phyloP scores from a whole-genome alignment of 2,329 filamentous ascomycete species.

The Colletotrichum limetticola region DNA sequence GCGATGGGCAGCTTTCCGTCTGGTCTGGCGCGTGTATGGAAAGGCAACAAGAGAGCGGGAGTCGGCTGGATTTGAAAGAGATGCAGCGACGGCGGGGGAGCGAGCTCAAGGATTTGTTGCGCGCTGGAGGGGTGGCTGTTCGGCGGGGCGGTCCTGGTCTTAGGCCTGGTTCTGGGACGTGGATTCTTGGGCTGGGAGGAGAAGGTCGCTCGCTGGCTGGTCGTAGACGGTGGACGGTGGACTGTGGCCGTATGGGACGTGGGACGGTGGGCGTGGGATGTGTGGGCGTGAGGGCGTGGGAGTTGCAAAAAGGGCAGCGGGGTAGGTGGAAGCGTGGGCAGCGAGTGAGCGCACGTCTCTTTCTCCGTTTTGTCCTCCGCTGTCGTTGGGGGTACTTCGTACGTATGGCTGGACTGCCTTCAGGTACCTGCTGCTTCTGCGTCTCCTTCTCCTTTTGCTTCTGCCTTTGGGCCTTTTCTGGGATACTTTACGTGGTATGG shows the following conservation, averaged over 20 bases:
- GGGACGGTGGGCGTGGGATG: constrained; percentile 9
- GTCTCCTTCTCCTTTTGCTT: background rate
- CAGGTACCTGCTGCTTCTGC: background rate
- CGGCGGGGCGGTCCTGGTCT: constrained; percentile 25
- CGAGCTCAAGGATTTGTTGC: constrained; percentile 34
- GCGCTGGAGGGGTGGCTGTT: constrained; percentile 26
- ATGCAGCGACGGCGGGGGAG: constrained; percentile 27
- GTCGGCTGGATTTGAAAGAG: constrained; percentile 29
- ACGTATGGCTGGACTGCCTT: background rate
- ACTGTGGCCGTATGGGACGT: constrained; percentile 4
- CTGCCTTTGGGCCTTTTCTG: constrained; percentile 24
- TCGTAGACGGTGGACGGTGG: constrained; percentile 3
- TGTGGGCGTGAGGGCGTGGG: constrained; percentile 7
- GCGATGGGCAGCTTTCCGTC: constrained; percentile 7
- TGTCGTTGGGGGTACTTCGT: background rate
- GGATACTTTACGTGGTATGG: constrained; percentile 1
- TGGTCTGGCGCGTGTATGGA: background rate
- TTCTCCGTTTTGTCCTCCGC: background rate
- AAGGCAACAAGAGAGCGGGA: constrained; percentile 10
- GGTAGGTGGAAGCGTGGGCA: constrained; percentile 23
- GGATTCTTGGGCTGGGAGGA: background rate
- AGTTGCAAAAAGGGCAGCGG: constrained; percentile 22
- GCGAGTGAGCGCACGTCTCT: constrained; percentile 23
- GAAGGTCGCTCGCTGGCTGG: background rate
- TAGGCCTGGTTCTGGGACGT: background rate